Evolutionary conservation across 176 grass and related monocot species (phyloP), one percentile per base, ranked within the genome.

Genomic region (Aegilops bicornis): DNA sequence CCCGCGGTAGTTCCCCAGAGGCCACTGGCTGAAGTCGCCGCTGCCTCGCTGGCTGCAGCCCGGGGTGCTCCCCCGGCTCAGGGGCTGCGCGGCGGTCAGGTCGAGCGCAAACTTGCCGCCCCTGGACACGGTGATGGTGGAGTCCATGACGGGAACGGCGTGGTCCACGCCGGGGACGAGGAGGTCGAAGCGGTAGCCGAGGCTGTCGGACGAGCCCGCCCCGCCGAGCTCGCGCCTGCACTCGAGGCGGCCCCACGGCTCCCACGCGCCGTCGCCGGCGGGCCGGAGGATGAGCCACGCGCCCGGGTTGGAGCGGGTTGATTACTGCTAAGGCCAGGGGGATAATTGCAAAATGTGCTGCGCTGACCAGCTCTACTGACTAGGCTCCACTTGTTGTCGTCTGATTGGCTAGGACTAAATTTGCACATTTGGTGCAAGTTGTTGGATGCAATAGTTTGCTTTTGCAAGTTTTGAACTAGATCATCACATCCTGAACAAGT

Each of bases 241-340:
- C 85, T 96, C 97, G 32, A 99, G 90, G 24, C 97, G 94, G 8
- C 82, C 97, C 97, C 97, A 99, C 0, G 97, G 97, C 52, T 99
- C 88, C 97, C 97, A 99, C n/a, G 94, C 85, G 47, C 94, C 97
- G 76, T 91, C 90, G 33, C 92, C 94, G 10, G 81, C 77, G 0
- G 94, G 94, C 3, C 93, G 88, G 83, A 99, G 94, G 77, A 99
- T 89, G 76, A 99, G 92, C 97, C 97, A 99, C 23, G 94, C 94
- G 29, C 97, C 97, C 0, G 97, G 97, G 82, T 99, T 99, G 68
- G 92, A 98, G 19, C 90, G 84, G 89, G 36, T 37, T 37, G 36
- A 37, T 37, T 37, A 37, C 36, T 37, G 36, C 36, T 37, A 37
- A 37, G 36, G 36, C 36, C 36, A 36, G 35, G 7, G 36, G 36